Evolutionary conservation across 768 basidiomycete species (phyloP).

Genomic region (Sutorius australiensis): DNA sequence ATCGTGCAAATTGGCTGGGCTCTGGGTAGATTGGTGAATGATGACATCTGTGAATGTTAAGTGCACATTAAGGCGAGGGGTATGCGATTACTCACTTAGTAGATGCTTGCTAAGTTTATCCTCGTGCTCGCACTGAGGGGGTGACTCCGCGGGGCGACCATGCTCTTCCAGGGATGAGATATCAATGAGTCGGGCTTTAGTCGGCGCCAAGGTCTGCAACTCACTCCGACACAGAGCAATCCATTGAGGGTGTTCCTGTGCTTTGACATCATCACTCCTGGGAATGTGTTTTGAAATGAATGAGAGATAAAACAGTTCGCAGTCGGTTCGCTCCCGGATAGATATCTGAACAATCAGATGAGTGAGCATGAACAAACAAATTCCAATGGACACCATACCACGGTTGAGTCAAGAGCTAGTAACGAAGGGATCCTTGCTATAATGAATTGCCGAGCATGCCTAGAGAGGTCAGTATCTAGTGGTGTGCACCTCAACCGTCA

Average conservation of each 20-base stretch:
- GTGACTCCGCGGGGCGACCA: constrained; percentile 45
- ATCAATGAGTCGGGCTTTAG: background rate
- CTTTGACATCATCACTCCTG: constrained; percentile 39
- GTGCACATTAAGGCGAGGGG: background rate
- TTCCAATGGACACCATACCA: constrained; percentile 39
- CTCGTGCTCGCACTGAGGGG: constrained; percentile 27
- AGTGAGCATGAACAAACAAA: constrained; percentile 10
- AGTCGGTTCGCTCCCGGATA: constrained; percentile 66
- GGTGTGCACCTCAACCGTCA: background rate
- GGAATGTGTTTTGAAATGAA: constrained; percentile 49
- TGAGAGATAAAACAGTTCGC: constrained; percentile 80
- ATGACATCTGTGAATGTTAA: constrained; percentile 28
- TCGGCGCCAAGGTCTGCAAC: constrained; percentile 2
- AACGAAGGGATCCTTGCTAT: constrained; percentile 70
- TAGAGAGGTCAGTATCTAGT: constrained; percentile 36
- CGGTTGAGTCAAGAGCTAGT: constrained; percentile 56
- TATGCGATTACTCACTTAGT: constrained; percentile 44
- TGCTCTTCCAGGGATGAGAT: constrained; percentile 43
- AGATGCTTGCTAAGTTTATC: constrained; percentile 59
- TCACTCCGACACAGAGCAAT: constrained; percentile 56
- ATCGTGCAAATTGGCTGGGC: constrained; percentile 20
- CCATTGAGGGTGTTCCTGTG: constrained; percentile 63
- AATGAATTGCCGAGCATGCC: constrained; percentile 52
- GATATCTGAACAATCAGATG: constrained; percentile 49
- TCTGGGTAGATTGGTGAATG: constrained; percentile 22